Base-by-base conservation (phyloP, 768 basidiomycete genomes). In the Leccinum imitatum region DNA sequence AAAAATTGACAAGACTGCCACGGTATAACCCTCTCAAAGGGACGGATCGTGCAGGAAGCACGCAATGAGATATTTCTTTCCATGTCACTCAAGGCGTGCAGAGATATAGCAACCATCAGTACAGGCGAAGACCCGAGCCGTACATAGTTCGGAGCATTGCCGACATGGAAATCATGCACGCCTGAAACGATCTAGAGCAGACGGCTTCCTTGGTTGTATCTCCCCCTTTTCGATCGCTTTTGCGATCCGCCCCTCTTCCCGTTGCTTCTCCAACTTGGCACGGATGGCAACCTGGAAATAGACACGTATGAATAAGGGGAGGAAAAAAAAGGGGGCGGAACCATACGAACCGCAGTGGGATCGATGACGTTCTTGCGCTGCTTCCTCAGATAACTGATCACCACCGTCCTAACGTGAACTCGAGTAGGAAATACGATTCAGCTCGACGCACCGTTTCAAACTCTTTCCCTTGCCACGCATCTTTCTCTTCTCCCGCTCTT, bases 351-450 rank as follows among this genome's bases (percentile, higher is more conserved):
- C 23, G 83, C 80, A 23, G 82, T 80, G 23, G 93, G 92, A 71
- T 98, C 95, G 62, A 98, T 84, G 52, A 98, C 91, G 68, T 98
- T 97, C 80, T 95, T 94, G 71, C 93, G 85, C 74, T 96, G 91
- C 78, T 95, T 97, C 67, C 91, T 82, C 62, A 97, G 73, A 72
- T 86, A 90, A 50, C 83, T 84, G 54, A 27, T 54, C 27, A 27
- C 7, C 37, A 15, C 19, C 39, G 14, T 6, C 33, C 15, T 11
- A 23, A 35, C n/a, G 31, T 44, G 10, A 68, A 3, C 23, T 6
- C 39, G 8, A n/a, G n/a, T 4, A 23, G 5, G 17, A 1, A 2
- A 33, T 10, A 21, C 8, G 9, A 54, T 7, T 14, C 11, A 0
- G 6, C 2, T 17, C 4, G 30, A 68, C 69, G 67, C 67, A 86